phyloP scores from a whole-genome alignment of 257 asterid genomes.

The Linaria vulgaris region DNA sequence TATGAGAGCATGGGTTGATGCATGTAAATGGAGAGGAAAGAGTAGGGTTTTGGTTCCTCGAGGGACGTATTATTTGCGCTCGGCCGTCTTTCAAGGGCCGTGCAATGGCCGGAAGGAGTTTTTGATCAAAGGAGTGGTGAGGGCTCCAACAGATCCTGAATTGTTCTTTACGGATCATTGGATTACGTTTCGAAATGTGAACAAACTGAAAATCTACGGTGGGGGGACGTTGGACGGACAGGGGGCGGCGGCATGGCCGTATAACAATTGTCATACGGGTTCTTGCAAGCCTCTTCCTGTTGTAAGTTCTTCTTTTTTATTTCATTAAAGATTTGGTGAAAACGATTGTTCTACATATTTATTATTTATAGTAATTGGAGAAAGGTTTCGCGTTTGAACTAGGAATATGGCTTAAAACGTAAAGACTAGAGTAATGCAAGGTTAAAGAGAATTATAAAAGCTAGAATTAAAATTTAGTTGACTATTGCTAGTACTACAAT shows the following conservation, averaged over 20 bases:
- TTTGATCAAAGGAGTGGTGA: constrained; percentile 30
- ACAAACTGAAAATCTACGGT: constrained; percentile 33
- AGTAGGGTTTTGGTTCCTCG: constrained; percentile 37
- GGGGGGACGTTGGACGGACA: constrained; percentile 45
- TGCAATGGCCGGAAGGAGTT: constrained; percentile 32
- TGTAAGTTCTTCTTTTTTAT: constrained; percentile 13
- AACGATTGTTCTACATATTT: too few species aligned
- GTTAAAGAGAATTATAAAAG: too few species aligned
- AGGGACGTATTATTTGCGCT: constrained; percentile 41
- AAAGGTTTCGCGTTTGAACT: too few species aligned
- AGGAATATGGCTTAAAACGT: too few species aligned
- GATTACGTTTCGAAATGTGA: constrained; percentile 38
- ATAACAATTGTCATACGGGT: constrained; percentile 24
- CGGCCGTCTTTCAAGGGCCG: constrained; percentile 45
- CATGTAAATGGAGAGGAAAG: constrained; percentile 37
- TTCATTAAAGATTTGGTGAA: background rate
- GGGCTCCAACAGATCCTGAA: constrained; percentile 29
- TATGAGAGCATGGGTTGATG: constrained; percentile 40
- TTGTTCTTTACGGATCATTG: constrained; percentile 34
- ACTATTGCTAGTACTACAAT: too few species aligned
- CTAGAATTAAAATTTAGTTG: too few species aligned
- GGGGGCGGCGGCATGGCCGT: constrained; percentile 42
- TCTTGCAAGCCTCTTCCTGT: constrained; percentile 33
- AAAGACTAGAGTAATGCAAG: too few species aligned
- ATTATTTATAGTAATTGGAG: too few species aligned